Conservation (phyloP, 768 basidiomycete genomes). For the Lactarius hatsudake region DNA sequence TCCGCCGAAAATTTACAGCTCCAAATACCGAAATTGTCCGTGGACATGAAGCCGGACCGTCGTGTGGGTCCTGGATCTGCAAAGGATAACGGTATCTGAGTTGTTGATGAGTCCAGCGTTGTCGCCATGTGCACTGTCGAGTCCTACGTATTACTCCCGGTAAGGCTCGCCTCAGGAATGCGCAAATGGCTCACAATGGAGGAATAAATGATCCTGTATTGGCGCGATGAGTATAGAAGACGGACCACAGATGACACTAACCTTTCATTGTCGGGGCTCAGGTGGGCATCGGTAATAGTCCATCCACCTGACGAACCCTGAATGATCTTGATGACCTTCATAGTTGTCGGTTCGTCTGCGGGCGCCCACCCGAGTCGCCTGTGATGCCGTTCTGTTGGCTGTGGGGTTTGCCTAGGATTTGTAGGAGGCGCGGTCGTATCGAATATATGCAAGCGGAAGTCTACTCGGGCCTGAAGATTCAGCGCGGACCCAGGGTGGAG, state of each 20-base stretch:
- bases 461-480: conserved; percentile 44
- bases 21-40: conserved; percentile 73
- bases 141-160: conserved; percentile 43
- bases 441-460: conserved; percentile 88
- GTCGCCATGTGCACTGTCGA: conserved; percentile 74
- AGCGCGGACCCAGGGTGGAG: background rate
- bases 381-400: conserved; percentile 19
- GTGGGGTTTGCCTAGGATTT: conserved; percentile 27
- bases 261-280: conserved; percentile 87
- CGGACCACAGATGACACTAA: conserved; percentile 32
- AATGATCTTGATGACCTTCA: conserved; percentile 60
- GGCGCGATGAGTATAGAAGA: conserved; percentile 13
- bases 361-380: conserved; percentile 28
- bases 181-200: conserved; percentile 59
- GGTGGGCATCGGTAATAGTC: conserved; percentile 95
- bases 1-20: conserved; percentile 96
- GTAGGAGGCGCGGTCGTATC: conserved; percentile 57
- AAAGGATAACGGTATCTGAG: conserved; percentile 59
- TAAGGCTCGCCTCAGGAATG: conserved; percentile 8
- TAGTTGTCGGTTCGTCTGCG: conserved; percentile 46
- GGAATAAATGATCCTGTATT: conserved; percentile 82
- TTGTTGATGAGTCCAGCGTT: conserved; percentile 57
- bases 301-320: conserved; percentile 75
- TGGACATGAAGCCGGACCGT: conserved; percentile 35
- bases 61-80: conserved; percentile 31